These are phyloP conservation scores for Wickerhamomyces pijperi DNA, from an alignment of 805 yeast species.

Conservation along the genomic window DNA sequence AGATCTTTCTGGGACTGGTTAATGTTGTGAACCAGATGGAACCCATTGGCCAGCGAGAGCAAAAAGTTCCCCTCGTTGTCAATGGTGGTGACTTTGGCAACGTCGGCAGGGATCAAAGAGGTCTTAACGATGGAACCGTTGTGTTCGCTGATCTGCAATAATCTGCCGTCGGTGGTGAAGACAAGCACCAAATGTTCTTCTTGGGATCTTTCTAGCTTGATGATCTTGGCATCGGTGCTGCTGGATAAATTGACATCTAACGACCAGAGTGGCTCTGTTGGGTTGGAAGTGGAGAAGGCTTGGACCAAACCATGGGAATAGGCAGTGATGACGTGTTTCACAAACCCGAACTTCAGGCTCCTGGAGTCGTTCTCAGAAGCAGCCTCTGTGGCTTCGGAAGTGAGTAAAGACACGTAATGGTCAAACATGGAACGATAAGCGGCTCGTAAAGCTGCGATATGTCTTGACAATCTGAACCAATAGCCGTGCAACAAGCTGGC, in stretches of 20 bases:
- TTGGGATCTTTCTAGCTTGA: background rate
- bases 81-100: background rate
- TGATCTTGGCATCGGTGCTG: background rate
- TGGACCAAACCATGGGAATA: background rate
- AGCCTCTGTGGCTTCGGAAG: too few relatives aligned
- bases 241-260: background rate
- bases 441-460: too few relatives aligned
- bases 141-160: background rate
- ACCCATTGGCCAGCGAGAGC: background rate
- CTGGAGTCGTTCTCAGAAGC: too few relatives aligned
- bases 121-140: background rate
- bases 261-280: background rate
- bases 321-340: background rate
- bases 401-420: too few relatives aligned
- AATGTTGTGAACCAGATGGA: background rate
- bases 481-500: conserved; percentile 8
- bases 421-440: too few relatives aligned
- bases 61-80: background rate
- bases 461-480: background rate
- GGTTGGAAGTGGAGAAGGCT: background rate
- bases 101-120: background rate
- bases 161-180: background rate
- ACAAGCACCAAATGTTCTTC: background rate
- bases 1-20: background rate
- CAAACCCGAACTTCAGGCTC: background rate